Conservation (phyloP, 2,329 filamentous ascomycete genomes). For the Helicocarpus griseus region DNA sequence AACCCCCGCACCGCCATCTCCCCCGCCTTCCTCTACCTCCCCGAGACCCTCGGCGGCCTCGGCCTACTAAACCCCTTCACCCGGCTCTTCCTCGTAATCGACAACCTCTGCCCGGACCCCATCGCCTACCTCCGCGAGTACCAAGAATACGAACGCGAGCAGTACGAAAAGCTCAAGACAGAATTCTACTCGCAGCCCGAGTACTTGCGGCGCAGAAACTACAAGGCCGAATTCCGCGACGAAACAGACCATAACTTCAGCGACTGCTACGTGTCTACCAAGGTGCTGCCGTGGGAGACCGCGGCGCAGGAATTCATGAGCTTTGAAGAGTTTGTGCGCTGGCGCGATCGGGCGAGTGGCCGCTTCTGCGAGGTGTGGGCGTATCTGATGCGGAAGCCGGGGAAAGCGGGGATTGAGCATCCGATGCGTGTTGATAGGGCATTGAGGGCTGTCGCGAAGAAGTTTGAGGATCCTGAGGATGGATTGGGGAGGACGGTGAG, state of each 20-base stretch:
- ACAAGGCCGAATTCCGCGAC: constrained; percentile 9
- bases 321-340: constrained; percentile 27
- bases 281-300: constrained; percentile 1
- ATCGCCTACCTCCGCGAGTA: constrained; percentile 17
- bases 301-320: constrained; percentile 21
- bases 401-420: constrained; percentile 14
- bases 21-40: constrained; percentile 40
- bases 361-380: constrained; percentile 16
- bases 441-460: background rate
- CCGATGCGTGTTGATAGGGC: constrained; percentile 10
- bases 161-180: constrained; percentile 17
- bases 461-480: background rate
- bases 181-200: constrained; percentile 16
- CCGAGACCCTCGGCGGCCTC: constrained; percentile 38
- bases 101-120: constrained; percentile 19
- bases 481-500: background rate
- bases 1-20: constrained; percentile 29
- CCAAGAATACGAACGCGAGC: constrained; percentile 15
- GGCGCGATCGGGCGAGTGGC: constrained; percentile 19
- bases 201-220: constrained; percentile 4
- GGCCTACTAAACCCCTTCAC: constrained; percentile 41
- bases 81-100: constrained; percentile 29
- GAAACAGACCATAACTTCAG: constrained; percentile 8
- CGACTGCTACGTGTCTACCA: background rate
- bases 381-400: constrained; percentile 18